Conservation (phyloP, 2,329 filamentous ascomycete genomes). For the Eurotiales sp. region DNA sequence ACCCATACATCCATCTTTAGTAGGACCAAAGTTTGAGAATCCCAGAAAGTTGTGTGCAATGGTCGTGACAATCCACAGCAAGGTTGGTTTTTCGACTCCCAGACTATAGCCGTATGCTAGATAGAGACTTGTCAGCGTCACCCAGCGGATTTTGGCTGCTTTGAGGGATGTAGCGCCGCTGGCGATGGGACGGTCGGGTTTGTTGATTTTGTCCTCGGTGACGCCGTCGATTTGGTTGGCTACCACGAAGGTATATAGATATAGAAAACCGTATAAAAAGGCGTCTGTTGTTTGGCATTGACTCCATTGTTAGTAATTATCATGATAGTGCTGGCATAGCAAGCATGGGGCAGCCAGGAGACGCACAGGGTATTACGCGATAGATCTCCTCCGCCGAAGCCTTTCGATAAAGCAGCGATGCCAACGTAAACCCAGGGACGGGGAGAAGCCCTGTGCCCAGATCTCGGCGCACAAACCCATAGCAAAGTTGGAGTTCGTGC, state of each 20-base stretch:
- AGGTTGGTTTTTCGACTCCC: constrained; percentile 3
- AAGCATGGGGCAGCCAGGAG: too few species aligned
- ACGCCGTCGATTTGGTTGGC: constrained; percentile 13
- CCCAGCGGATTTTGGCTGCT: constrained; percentile 10
- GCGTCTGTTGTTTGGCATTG: not conserved
- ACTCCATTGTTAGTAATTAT: not conserved
- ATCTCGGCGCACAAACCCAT: constrained; percentile 13
- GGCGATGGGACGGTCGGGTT: constrained; percentile 13
- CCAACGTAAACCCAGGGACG: constrained; percentile 9
- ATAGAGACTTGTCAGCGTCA: constrained; percentile 4
- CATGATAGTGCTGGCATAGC: not conserved
- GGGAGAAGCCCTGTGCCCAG: constrained; percentile 10
- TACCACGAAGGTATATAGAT: constrained; percentile 13
- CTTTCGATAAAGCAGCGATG: constrained; percentile 12
- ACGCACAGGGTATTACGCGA: constrained; percentile 8
- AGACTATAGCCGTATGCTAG: constrained; percentile 4
- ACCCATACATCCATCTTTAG: constrained; percentile 13
- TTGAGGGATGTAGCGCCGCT: constrained; percentile 7
- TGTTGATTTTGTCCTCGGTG: constrained; percentile 12
- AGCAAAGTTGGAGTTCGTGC: constrained; percentile 12
- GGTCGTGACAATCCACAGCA: constrained; percentile 10
- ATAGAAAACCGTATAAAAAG: constrained; percentile 10
- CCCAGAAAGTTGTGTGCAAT: constrained; percentile 12
- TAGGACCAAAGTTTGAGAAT: constrained; percentile 9
- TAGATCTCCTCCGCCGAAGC: constrained; percentile 8